Base-by-base conservation (phyloP, 2,329 filamentous ascomycete genomes). In the Zasmidium angulare region DNA sequence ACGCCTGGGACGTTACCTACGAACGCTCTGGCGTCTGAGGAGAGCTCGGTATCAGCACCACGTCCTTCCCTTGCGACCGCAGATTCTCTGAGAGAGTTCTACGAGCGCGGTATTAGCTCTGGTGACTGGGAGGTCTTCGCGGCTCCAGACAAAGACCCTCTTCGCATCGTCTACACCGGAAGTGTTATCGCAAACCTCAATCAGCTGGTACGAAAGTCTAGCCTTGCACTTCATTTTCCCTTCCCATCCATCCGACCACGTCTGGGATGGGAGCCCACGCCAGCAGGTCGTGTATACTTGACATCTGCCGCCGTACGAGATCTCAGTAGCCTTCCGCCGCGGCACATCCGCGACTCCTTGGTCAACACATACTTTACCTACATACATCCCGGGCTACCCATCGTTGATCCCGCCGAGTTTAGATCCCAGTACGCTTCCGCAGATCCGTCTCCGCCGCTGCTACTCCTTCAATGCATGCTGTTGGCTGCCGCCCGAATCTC, bases 361-460 rank as follows among this genome's bases (percentile, higher is more conserved):
- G 48, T 63, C 7, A 53, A 59, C 9, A 59, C 60, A 22, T 63
- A 60, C 54, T 63, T 63, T 50, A 50, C 26, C 19, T 49, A 55
- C 40, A 59, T 63, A 17, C 53, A 63, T 53, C 57, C 60, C n/a
- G 57, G 60, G 1, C 60, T 59, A 19, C 60, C 60, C 3, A 53
- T 63, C 21, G 24, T 63, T 20, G 60, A 63, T 24, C 26, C 51
- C 21, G 21, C 26, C 47, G 36, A 31, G 43, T 53, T 55, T 24
- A 52, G 36, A 17, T 22, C 29, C 31, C 50, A 22, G 22, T 46
- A 46, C 29, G 31, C 48, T n/a, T 14, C 59, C 54, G 50, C 53
- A 10, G 14, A 55, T 51, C 4, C 58, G 54, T 2, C 46, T 58
- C 36, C 54, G 24, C 24, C 40, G 60, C 14, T 58, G 46, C 24